Base-by-base conservation (phyloP, 1,284 basidiomycete species). In the Stygiomarasmius scandens region DNA sequence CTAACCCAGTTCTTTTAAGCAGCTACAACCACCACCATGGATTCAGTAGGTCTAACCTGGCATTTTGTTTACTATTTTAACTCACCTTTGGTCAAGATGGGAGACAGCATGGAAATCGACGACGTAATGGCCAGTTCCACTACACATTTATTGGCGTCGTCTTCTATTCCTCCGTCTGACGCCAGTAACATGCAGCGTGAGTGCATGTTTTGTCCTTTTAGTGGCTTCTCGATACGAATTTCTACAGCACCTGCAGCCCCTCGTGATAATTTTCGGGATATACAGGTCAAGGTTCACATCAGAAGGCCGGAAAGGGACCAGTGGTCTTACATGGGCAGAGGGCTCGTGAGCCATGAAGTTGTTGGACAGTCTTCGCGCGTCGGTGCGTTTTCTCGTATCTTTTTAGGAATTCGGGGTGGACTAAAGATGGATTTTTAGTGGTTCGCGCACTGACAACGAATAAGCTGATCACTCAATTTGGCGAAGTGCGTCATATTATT, bases 211-310 rank as follows among this genome's bases (percentile, higher is more conserved):
- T 45, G 32, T 52, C 43, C 48, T 23, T 29, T 14, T 16, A 43
- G 44, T 48, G 22, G 20, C 34, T 22, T 11, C 24, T 27, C 9
- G 14, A 19, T 41, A 24, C 8, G n/a, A 34, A 14, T 50, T 4
- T 57, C 51, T 55, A 44, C 52, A 60, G 53, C 66, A 47, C 62
- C 71, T 62, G 63, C 59, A 60, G 66, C 66, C 55, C 68, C 72
- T 56, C 80, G 80, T 61, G 86, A 87, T 59, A 77, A 72, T 61
- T 87, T 90, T 68, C 83, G 86, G 57, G 89, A 92, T 57, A 82
- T 92, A 53, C 81, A 87, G 58, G 90, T 92, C 55, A 92, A 92
- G 69, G 88, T 92, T n/a, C 90, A 92, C 66, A 86, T 91, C 63
- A 80, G 90, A 63, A 77, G 84, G 63, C 86, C 90, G 41, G 90